Evolutionary conservation across 306 rosid species (phyloP), one percentile per base, ranked within the genome.

Genomic region (Castanopsis chinensis): DNA sequence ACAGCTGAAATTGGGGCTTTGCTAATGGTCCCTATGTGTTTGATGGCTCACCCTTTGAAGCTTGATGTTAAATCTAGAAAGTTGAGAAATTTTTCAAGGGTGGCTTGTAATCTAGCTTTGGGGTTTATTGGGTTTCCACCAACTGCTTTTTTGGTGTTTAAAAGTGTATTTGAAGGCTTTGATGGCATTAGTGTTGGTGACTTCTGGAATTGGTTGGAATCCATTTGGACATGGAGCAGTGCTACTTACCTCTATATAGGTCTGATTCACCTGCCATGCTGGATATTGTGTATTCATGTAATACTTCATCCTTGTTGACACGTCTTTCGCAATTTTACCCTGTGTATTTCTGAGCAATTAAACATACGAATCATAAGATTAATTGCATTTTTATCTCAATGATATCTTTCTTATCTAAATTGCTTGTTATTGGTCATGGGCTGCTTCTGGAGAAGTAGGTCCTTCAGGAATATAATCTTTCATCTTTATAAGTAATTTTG

Each of bases 221-320:
- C 94, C 75, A 97, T 95, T 65, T 95, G 98, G 98, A 83, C 87
- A 55, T 95, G 99, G 98, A 95, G 87, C 73, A 92, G 99, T 86
- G 99, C 97, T 21, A 91, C 98, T 78, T 95, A 93, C 86, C 92
- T 95, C 51, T 95, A 82, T 69, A 78, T 92, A 19, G 93, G 92
- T 76, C 81, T 91, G 85, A 83, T 95, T 85, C 93, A 95, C 85
- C 85, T 95, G 41, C 99, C 99, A 76, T 95, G 97, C 88, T 95
- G 97, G 99, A 85, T 86, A 32, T 83, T 95, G 52, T 95, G 98
- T 76, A 74, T 89, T 78, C 83, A 87, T 77, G 83, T 93, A 81
- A 82, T 93, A 53, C 76, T 91, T 80, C 97, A 91, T 85, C 90
- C 63, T 78, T 89, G 89, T 88, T 92, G 79, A 92, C 79, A 69